Percentiles rank a stretch among this genome's conserved stretches.
phyloP scores from a whole-genome alignment of 1,284 basidiomycete genomes.

The Stereum hirsutum region DNA sequence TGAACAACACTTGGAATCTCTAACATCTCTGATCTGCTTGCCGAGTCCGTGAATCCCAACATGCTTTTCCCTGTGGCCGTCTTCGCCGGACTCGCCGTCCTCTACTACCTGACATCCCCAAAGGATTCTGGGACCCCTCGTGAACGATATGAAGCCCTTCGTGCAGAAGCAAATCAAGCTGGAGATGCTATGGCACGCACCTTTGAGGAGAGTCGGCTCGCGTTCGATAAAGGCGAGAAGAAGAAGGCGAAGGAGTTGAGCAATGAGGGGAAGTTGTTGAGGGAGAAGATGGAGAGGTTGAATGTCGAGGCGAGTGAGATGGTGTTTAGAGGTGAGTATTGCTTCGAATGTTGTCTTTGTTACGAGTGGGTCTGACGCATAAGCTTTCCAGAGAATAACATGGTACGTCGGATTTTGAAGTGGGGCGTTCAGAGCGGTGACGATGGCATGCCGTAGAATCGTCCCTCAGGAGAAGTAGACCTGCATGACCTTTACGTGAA shows the following conservation, averaged over 20 bases:
- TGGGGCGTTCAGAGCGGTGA: not conserved
- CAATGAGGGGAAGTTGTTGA: slow-evolving; percentile 76
- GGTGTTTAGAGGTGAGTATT: slow-evolving; percentile 72
- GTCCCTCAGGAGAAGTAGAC: slow-evolving; percentile 71
- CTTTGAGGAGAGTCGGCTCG: slow-evolving; percentile 60
- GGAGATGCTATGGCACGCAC: slow-evolving; percentile 66
- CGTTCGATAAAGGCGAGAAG: slow-evolving; percentile 66
- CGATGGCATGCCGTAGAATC: slow-evolving; percentile 35
- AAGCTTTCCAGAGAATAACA: slow-evolving; percentile 77
- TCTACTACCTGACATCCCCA: no score
- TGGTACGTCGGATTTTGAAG: slow-evolving; percentile 25
- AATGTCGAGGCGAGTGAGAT: slow-evolving; percentile 84
- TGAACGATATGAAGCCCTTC: no score
- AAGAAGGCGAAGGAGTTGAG: slow-evolving; percentile 79
- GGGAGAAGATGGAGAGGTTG: slow-evolving; percentile 70
- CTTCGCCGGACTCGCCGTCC: no score
- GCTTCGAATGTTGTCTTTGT: not conserved
- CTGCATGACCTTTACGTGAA: slow-evolving; percentile 91
- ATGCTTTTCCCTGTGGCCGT: no score
- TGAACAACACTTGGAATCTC: no score
- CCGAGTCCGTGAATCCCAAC: no score
- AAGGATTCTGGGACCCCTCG: no score
- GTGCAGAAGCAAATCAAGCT: slow-evolving; percentile 65
- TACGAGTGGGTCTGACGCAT: not conserved
- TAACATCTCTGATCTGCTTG: no score